These are phyloP conservation scores for Orychophragmus violaceus DNA, from an alignment of 345 rosid species.

Conservation along the genomic window DNA sequence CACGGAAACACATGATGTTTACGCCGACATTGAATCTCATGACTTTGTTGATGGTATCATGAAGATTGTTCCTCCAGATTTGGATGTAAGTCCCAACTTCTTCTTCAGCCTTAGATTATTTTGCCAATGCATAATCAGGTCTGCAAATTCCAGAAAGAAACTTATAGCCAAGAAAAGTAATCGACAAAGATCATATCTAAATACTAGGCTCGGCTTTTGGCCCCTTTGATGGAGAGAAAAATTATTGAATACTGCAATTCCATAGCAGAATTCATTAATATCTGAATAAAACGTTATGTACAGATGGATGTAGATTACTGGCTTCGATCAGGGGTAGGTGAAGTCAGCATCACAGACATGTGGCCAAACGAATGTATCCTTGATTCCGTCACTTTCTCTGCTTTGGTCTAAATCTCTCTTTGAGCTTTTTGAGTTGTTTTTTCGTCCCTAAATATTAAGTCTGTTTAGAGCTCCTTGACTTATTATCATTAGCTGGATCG, in stretches of 20 bases:
- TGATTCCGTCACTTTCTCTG: neutral
- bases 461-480: slow-evolving; percentile 18
- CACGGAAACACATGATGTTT: slow-evolving; percentile 42
- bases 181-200: neutral
- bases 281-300: slow-evolving; percentile 15
- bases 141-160: neutral
- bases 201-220: neutral
- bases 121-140: neutral
- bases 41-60: slow-evolving; percentile 83
- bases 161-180: neutral
- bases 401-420: neutral
- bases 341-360: slow-evolving; percentile 80
- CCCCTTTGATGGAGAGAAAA: neutral
- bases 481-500: slow-evolving; percentile 8
- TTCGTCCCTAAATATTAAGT: neutral
- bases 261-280: neutral
- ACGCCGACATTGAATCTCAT: slow-evolving; percentile 60
- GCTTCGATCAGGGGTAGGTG: slow-evolving; percentile 86
- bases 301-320: slow-evolving; percentile 91
- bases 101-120: neutral
- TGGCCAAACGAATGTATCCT: slow-evolving; percentile 92
- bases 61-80: slow-evolving; percentile 91
- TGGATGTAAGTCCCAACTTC: slow-evolving; percentile 61
- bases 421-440: neutral
- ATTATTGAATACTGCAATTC: neutral